Conservation (phyloP, 805 yeast species). For the Lipomyces anomalus region DNA sequence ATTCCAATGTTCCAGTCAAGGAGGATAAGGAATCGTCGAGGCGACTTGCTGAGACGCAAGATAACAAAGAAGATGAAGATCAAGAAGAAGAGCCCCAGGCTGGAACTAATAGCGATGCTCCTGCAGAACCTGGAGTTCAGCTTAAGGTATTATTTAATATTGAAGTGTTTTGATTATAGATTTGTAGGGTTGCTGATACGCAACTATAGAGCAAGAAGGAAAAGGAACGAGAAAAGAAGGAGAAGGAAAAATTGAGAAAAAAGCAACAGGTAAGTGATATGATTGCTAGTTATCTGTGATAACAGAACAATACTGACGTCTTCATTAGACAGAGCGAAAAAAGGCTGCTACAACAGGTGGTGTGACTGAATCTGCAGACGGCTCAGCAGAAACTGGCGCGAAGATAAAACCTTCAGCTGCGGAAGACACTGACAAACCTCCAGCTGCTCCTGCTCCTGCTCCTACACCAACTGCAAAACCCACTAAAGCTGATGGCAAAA, state of each 20-base stretch:
- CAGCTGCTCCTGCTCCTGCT: constrained; percentile 26
- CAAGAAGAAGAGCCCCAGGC: constrained; percentile 64
- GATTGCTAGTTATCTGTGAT: not conserved
- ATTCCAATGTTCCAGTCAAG: constrained; percentile 24
- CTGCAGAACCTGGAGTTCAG: constrained; percentile 57
- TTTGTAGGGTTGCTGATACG: constrained; percentile 44
- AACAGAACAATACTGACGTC: constrained; percentile 46
- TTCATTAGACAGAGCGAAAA: constrained; percentile 52
- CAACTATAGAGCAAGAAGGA: constrained; percentile 86
- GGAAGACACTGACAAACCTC: constrained; percentile 18
- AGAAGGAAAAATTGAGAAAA: constrained; percentile 68
- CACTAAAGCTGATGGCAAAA: constrained; percentile 40
- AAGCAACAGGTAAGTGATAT: constrained; percentile 55
- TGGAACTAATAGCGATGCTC: constrained; percentile 68
- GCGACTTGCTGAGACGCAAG: constrained; percentile 9
- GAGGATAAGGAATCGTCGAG: constrained; percentile 25
- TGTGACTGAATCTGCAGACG: constrained; percentile 39
- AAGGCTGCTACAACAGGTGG: constrained; percentile 46
- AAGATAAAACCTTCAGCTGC: constrained; percentile 36
- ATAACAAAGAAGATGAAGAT: constrained; percentile 23
- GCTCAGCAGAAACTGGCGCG: constrained; percentile 37
- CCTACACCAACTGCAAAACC: constrained; percentile 26
- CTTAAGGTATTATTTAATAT: constrained; percentile 15
- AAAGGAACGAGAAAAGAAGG: constrained; percentile 83
- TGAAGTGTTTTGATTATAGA: no score